These are phyloP conservation scores for Aspergillus alliaceus DNA, from an alignment of 2,329 filamentous ascomycete species.

Conservation along the genomic window DNA sequence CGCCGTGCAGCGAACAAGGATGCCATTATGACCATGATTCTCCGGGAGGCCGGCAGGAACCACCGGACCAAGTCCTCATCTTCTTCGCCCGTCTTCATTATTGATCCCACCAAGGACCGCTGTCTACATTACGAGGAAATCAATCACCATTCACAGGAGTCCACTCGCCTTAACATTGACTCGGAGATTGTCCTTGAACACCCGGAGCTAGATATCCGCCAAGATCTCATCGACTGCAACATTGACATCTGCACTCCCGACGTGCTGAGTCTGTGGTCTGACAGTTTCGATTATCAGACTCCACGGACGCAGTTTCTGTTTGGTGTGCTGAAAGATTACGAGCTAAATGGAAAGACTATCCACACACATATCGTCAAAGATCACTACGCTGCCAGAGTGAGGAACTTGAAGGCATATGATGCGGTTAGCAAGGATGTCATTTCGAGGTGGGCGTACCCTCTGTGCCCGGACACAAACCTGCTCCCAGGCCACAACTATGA, in stretches of 20 bases:
- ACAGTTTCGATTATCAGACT: conserved; percentile 95
- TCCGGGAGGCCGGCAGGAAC: conserved; percentile 71
- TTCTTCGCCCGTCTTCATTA: conserved; percentile 78
- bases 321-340: conserved; percentile 93
- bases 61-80: conserved; percentile 77
- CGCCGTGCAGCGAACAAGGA: conserved; percentile 83
- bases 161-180: conserved; percentile 64
- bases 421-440: conserved; percentile 85
- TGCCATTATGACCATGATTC: conserved; percentile 95
- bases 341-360: conserved; percentile 95
- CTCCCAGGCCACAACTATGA: conserved; percentile 75
- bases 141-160: conserved; percentile 61
- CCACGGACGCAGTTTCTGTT: conserved; percentile 86
- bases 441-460: conserved; percentile 80
- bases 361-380: conserved; percentile 82
- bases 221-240: conserved; percentile 87
- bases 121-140: conserved; percentile 96
- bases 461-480: conserved; percentile 87
- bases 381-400: conserved; percentile 82
- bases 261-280: conserved; percentile 90
- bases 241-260: conserved; percentile 98
- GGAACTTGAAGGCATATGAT: conserved; percentile 86
- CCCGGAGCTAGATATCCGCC: conserved; percentile 76
- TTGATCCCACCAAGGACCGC: conserved; percentile 75
- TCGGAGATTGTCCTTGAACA: conserved; percentile 72